Percentiles rank a stretch among this genome's conserved stretches.
Evolutionary conservation across 371 early-diverging fungal genomes (phyloP).

Genomic region (Scutellospora calospora): DNA sequence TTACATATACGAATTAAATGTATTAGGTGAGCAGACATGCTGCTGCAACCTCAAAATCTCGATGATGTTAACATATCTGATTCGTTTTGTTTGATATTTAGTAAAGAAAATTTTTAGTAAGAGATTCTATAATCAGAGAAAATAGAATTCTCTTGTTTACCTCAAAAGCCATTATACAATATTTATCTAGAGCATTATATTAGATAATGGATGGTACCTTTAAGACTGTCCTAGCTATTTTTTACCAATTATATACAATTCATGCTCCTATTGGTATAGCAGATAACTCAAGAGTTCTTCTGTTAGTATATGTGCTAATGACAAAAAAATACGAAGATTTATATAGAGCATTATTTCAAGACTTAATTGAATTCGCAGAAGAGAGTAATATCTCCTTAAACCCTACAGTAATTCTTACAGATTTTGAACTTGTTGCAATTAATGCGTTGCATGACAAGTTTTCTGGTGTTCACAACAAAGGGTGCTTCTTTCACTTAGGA

Average conservation of each 20-base stretch:
- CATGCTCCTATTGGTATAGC: background rate
- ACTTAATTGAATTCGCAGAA: background rate
- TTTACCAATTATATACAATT: constrained; percentile 16
- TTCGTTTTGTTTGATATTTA: too few species aligned
- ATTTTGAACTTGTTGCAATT: background rate
- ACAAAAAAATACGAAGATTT: background rate
- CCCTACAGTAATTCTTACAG: background rate
- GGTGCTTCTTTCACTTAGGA: background rate
- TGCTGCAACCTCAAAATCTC: too few species aligned
- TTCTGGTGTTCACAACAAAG: background rate
- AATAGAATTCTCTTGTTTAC: too few species aligned
- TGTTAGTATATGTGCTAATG: background rate
- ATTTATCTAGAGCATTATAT: background rate
- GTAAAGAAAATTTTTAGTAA: too few species aligned
- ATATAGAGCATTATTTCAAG: background rate
- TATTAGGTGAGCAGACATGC: too few species aligned
- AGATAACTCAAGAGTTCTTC: background rate
- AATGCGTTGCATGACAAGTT: background rate
- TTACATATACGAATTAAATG: too few species aligned
- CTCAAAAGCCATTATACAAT: too few species aligned
- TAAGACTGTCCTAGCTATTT: background rate
- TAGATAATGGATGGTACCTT: background rate
- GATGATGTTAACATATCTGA: too few species aligned
- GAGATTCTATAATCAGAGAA: too few species aligned
- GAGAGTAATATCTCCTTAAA: background rate